A percentile compares a stretch with the other conserved stretches of the same genome.
These are phyloP conservation scores for Globisporangium sylvaticum DNA, from an alignment of 352 stramenopile genomes.

Conservation along the genomic window DNA sequence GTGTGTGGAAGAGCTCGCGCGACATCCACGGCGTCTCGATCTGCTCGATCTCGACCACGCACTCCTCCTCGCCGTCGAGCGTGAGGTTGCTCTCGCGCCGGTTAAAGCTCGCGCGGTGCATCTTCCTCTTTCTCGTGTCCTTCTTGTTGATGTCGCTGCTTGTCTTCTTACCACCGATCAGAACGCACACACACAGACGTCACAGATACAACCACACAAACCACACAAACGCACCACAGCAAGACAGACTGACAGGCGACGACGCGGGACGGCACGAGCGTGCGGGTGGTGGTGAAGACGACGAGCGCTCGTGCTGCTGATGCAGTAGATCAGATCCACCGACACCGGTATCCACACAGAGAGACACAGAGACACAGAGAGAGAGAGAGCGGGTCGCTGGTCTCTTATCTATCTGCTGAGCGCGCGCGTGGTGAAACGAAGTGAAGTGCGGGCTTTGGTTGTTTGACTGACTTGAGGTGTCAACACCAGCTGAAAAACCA, in stretches of 20 bases:
- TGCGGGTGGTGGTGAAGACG: background rate
- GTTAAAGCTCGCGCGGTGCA: constrained; percentile 13
- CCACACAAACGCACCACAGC: background rate
- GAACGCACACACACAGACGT: background rate
- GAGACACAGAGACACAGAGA: background rate
- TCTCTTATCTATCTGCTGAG: background rate
- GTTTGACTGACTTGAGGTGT: background rate
- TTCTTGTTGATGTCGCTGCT: background rate
- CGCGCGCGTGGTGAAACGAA: background rate
- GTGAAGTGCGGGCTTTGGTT: background rate
- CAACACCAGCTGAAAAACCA: background rate
- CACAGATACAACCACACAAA: background rate
- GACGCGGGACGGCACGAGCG: background rate
- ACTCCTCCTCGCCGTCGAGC: constrained; percentile 53
- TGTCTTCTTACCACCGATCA: background rate
- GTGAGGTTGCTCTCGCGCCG: constrained; percentile 68
- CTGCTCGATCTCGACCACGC: constrained; percentile 28
- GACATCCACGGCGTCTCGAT: constrained; percentile 62
- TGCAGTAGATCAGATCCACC: background rate
- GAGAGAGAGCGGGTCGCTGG: background rate
- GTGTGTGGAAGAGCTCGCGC: constrained; percentile 53
- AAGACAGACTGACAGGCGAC: background rate
- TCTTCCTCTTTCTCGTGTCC: background rate
- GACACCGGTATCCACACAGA: background rate
- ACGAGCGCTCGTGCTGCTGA: background rate